Base-by-base conservation (phyloP, 202 grass and related monocot genomes). In the Bolboschoenoplectus hybrid region DNA sequence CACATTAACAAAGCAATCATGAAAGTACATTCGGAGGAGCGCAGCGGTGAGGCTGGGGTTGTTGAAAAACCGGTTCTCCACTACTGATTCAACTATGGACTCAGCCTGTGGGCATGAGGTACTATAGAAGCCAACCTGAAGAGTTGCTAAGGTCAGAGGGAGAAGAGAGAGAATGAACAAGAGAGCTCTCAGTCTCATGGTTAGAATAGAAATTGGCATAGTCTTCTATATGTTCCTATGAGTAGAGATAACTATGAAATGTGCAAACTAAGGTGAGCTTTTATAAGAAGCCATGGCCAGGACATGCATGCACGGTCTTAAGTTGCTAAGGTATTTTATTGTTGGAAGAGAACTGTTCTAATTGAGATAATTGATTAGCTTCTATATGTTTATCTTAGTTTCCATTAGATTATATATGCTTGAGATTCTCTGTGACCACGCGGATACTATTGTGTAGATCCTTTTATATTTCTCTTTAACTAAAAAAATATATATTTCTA, bases 1-100 rank as follows among this genome's bases (percentile, higher is more conserved):
- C 73, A 90, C 89, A 87, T 88, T 94, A 3, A 88, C 87, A 82
- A 94, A 94, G 85, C 92, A 94, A 74, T 94, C 89, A 63, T 94
- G 92, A 86, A 94, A 94, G 66, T 91, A 14, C 72, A 94, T 88
- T 16, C 89, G 82, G 82, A 94, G 79, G 51, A 94, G 85, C 63
- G 66, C 66, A 58, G 92, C 50, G 20, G 92, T 74, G 35, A 81
- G 84, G 88, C 63, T 72, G 43, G 53, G n/a, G 43, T 95, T 87
- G 16, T 32, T 43, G 82, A 86, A 87, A 86, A 95, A 82, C 6
- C 45, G 75, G 52, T 80, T 82, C 71, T 85, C 57, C 26, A 95
- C 86, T 85, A 85, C 63, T 74, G 7, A 49, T 43, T 51, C 14
- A 73, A 95, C 82, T 47, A 88, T 62, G 91, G 90, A 91, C 83